Evolutionary conservation across 768 basidiomycete genomes (phyloP), one percentile per base, ranked within the genome.

Genomic region (Harrya chromipes): DNA sequence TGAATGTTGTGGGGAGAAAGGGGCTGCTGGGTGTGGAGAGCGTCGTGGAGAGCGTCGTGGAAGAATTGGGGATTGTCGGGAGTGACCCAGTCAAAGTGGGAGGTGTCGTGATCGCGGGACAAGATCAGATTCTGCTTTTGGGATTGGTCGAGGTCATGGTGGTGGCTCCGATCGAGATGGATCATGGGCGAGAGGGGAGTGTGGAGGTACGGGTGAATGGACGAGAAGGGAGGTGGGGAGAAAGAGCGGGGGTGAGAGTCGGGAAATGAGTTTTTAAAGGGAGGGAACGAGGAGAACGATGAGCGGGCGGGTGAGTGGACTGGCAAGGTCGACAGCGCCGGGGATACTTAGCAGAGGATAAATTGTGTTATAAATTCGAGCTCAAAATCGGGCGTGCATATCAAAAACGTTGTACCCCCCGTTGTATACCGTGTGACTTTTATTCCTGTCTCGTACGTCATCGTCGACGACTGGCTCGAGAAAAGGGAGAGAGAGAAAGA

Each of bases 111-210:
- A 60, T 67, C 65, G 59, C 61, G 62, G 60, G 68, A 64, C 60
- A 72, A 72, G 68, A 73, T 72, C 62, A 72, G 69, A 70, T 73
- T 64, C 68, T 69, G 60, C 60, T 72, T 70, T 69, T 67, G 64
- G 63, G 62, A 55, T 54, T 64, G 70, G 62, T 63, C 62, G 49
- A 67, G 68, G 57, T 72, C 64, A 58, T 70, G 69, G 62, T 69
- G 73, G 69, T 69, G 73, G 68, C 74, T 74, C 58, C 69, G 77
- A 78, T 79, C 77, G 70, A 79, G 70, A 69, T 76, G 74, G 69
- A 79, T 76, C 77, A 79, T 79, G 60, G 62, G 47, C 53, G 20
- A 13, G 43, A 31, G n/a, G 19, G 37, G 27, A 8, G n/a, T n/a
- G n/a, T n/a, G n/a, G n/a, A n/a, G n/a, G n/a, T n/a, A n/a, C n/a